These are phyloP conservation scores for Botrytis byssoidea DNA, from an alignment of 2,329 filamentous ascomycete genomes.

Conservation along the genomic window DNA sequence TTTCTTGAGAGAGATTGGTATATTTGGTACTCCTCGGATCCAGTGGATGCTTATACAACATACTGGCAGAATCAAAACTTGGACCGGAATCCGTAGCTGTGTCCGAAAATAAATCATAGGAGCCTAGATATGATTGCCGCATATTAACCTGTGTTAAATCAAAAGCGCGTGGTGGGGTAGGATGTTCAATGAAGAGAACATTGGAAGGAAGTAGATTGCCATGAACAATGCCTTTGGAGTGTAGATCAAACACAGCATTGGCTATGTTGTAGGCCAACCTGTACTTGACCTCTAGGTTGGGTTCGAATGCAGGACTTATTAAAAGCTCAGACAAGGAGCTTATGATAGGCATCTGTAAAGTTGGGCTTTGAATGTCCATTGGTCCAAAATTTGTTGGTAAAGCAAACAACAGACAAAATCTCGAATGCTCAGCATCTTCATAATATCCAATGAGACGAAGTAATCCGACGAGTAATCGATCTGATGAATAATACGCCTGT, in stretches of 20 bases:
- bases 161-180: constrained; percentile 27
- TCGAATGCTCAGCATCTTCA: constrained; percentile 67
- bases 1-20: constrained; percentile 53
- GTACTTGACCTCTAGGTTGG: constrained; percentile 73
- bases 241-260: constrained; percentile 71
- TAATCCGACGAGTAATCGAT: constrained; percentile 59
- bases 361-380: constrained; percentile 52
- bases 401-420: constrained; percentile 73
- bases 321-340: constrained; percentile 57
- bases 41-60: constrained; percentile 62
- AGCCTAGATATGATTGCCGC: constrained; percentile 66
- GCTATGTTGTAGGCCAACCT: constrained; percentile 70
- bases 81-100: constrained; percentile 40
- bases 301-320: constrained; percentile 52
- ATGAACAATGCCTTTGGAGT: constrained; percentile 66
- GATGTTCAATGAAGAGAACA: constrained; percentile 59
- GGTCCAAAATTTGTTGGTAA: constrained; percentile 65
- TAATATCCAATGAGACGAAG: constrained; percentile 67
- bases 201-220: constrained; percentile 67
- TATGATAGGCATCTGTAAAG: constrained; percentile 37
- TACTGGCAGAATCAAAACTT: constrained; percentile 22
- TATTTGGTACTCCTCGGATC: constrained; percentile 53
- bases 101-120: constrained; percentile 68
- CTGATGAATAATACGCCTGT: constrained; percentile 43
- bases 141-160: constrained; percentile 52